Percentiles rank a stretch among this genome's conserved stretches.
phyloP scores from a whole-genome alignment of 2,329 filamentous ascomycete species.

The Neurospora crassa region DNA sequence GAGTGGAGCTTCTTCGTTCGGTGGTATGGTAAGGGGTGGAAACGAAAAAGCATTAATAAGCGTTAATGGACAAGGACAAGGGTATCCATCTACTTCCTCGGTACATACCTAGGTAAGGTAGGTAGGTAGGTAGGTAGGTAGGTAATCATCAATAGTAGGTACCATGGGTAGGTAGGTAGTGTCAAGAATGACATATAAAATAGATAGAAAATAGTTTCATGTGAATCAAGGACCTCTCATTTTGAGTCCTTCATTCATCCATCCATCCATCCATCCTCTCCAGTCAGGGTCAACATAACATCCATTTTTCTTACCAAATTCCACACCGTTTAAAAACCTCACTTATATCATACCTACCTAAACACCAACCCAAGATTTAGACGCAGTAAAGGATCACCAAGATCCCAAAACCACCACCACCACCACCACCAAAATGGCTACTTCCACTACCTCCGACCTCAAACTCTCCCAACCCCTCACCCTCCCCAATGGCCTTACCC shows the following conservation, averaged over 20 bases:
- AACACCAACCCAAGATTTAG: background rate
- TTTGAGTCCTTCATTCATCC: too few relatives aligned
- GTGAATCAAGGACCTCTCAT: too few relatives aligned
- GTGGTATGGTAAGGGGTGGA: background rate
- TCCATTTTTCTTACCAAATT: too few relatives aligned
- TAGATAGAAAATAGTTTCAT: too few relatives aligned
- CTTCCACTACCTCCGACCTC: constrained; percentile 6
- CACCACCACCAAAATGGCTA: constrained; percentile 2
- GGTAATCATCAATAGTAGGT: too few relatives aligned
- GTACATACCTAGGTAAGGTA: background rate
- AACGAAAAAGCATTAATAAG: background rate
- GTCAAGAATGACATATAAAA: too few relatives aligned
- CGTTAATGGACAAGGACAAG: background rate
- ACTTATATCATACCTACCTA: too few relatives aligned
- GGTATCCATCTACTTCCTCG: background rate
- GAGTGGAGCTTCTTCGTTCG: background rate
- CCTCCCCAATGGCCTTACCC: constrained; percentile 43
- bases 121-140: background rate
- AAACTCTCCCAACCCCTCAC: constrained; percentile 32
- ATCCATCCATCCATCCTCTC: too few relatives aligned
- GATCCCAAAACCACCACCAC: background rate
- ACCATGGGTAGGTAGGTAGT: too few relatives aligned
- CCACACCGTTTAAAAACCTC: too few relatives aligned
- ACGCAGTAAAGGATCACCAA: background rate
- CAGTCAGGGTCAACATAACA: too few relatives aligned